Conservation (phyloP, 345 rosid species). For the Citrus mangshanensis region DNA sequence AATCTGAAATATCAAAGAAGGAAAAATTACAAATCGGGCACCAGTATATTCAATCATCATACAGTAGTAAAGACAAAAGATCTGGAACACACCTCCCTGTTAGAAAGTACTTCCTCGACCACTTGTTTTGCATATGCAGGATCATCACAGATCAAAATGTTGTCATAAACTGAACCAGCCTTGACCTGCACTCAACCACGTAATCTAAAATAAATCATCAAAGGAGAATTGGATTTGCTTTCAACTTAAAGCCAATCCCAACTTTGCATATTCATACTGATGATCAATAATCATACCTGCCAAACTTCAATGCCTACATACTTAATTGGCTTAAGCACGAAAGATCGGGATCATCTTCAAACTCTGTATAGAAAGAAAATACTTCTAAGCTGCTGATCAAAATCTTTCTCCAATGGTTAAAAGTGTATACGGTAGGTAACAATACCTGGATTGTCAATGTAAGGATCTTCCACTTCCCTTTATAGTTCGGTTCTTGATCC, state of each 20-base stretch:
- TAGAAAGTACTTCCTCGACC: constrained; percentile 36
- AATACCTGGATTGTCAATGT: constrained; percentile 45
- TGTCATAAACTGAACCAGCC: constrained; percentile 46
- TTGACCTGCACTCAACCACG: constrained; percentile 35
- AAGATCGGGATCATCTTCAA: constrained; percentile 56
- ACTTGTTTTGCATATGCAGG: constrained; percentile 46
- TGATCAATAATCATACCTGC: constrained; percentile 31
- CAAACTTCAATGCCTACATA: constrained; percentile 54
- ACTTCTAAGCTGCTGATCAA: background rate
- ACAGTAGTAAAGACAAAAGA: background rate
- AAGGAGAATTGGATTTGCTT: background rate
- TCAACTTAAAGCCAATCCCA: background rate
- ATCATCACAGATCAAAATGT: constrained; percentile 42
- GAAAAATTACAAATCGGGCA: background rate
- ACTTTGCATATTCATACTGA: background rate
- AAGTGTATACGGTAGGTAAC: background rate
- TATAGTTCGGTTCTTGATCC: constrained; percentile 46
- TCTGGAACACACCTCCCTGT: constrained; percentile 34
- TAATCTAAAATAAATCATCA: background rate
- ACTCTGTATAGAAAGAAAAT: constrained; percentile 26
- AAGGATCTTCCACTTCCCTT: constrained; percentile 50
- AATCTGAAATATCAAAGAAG: constrained; percentile 24
- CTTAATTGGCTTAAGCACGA: constrained; percentile 46
- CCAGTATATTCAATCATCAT: background rate
- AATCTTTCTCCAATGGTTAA: background rate